phyloP scores from a whole-genome alignment of 1,284 basidiomycete genomes.

The Ceratobasidium sp. region DNA sequence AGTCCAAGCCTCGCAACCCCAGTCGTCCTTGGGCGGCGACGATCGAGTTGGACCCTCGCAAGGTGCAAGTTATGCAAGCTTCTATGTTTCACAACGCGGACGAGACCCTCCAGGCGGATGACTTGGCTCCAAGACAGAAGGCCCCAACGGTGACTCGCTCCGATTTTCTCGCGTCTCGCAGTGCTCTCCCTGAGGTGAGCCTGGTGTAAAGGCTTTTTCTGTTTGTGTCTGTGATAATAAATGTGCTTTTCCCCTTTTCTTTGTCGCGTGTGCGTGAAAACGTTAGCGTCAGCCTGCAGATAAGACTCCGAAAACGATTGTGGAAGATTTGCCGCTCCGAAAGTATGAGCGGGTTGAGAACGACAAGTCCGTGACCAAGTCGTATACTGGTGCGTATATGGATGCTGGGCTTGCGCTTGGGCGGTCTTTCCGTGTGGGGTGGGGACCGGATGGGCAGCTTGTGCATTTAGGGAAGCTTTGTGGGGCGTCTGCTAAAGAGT shows the following conservation, averaged over 20 bases:
- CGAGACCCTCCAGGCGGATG: conserved; percentile 33
- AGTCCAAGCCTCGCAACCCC: conserved; percentile 24
- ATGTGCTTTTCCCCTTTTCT: conserved; percentile 33
- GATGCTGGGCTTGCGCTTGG: conserved; percentile 90
- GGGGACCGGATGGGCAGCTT: conserved; percentile 85
- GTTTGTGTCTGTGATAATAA: conserved; percentile 47
- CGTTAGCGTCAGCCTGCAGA: conserved; percentile 22
- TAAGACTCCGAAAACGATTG: conserved; percentile 34
- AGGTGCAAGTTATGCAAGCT: conserved; percentile 92
- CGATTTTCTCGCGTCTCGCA: conserved; percentile 41
- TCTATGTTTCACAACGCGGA: conserved; percentile 71
- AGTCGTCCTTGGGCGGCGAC: conserved; percentile 72
- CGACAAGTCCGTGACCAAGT: conserved; percentile 71
- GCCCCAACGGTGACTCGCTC: conserved; percentile 39
- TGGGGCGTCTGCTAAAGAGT: conserved; percentile 61
- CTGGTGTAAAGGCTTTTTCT: conserved; percentile 45
- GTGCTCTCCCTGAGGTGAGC: conserved; percentile 45
- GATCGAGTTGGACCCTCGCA: conserved; percentile 81
- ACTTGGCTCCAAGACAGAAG: conserved; percentile 15
- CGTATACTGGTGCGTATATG: conserved; percentile 71
- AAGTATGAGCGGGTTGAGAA: conserved; percentile 68
- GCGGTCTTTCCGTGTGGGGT: conserved; percentile 90
- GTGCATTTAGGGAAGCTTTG: conserved; percentile 82
- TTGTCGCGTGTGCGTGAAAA: conserved; percentile 21
- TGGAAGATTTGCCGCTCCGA: conserved; percentile 67